These are phyloP conservation scores for Styphnolobium japonicum DNA, from an alignment of 306 rosid genomes.

Conservation along the genomic window DNA sequence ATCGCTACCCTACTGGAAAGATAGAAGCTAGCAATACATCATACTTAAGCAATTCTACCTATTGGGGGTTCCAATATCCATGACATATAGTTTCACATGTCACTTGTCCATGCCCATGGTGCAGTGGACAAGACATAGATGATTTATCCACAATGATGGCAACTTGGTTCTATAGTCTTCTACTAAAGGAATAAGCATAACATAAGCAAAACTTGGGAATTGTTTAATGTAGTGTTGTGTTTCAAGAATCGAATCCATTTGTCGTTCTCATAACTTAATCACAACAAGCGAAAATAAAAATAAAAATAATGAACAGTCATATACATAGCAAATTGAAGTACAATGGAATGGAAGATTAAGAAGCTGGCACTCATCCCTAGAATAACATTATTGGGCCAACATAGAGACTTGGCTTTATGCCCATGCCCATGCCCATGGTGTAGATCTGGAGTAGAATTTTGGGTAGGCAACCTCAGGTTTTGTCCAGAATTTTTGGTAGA, in stretches of 20 bases:
- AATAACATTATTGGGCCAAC: not conserved
- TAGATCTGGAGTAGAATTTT: constrained; percentile 14
- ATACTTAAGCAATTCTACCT: constrained; percentile 11
- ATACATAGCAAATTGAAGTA: not conserved
- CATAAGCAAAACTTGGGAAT: not conserved
- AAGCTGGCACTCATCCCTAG: not conserved
- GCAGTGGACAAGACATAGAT: not conserved
- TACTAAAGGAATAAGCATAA: not conserved
- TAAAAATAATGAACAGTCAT: too few species aligned
- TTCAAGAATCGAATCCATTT: not conserved
- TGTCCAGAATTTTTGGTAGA: not conserved
- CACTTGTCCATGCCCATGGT: not conserved
- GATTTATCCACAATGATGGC: not conserved
- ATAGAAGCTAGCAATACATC: not conserved
- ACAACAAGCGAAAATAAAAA: too few species aligned
- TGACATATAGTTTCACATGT: not conserved
- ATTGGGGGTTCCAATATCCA: not conserved
- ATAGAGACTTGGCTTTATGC: not conserved
- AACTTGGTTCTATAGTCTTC: not conserved
- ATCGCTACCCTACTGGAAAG: not conserved
- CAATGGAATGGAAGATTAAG: not conserved
- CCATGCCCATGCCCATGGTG: not conserved
- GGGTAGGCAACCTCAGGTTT: not conserved
- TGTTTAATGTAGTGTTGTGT: not conserved
- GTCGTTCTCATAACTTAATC: not conserved